Conservation (phyloP, 1,284 basidiomycete genomes). For the Vanrija sp. region DNA sequence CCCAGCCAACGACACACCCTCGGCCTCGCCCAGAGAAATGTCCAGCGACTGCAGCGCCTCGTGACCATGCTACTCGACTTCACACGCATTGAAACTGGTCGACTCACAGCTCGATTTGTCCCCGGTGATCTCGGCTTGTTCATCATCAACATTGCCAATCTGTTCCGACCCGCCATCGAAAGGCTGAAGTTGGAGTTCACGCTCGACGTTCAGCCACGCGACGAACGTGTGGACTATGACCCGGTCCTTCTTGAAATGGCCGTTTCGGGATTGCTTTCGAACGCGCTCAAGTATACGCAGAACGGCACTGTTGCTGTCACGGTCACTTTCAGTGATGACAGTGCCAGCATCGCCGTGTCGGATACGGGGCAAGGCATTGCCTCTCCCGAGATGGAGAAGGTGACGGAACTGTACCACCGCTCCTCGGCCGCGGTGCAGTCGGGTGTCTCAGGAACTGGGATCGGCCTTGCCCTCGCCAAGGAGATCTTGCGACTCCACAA, state of each 20-base stretch:
- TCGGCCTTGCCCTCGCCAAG: conserved; percentile 18
- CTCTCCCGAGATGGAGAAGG: conserved; percentile 5
- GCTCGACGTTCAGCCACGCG: not conserved
- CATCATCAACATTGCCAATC: conserved; percentile 40
- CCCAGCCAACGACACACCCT: conserved; percentile 17
- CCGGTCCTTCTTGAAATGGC: conserved; percentile 49
- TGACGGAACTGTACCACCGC: conserved; percentile 19
- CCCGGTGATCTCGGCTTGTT: conserved; percentile 42
- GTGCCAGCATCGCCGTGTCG: conserved; percentile 35
- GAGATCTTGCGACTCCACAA: conserved; percentile 50
- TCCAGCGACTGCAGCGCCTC: conserved; percentile 37
- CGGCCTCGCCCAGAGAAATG: conserved; percentile 38
- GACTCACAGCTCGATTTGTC: conserved; percentile 39
- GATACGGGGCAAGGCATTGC: conserved; percentile 51
- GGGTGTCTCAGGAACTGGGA: conserved; percentile 10
- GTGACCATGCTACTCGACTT: conserved; percentile 47
- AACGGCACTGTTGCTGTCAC: conserved; percentile 33
- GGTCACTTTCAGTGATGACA: conserved; percentile 23
- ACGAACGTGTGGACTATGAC: conserved; percentile 40
- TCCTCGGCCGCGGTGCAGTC: not conserved
- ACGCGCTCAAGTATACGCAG: conserved; percentile 46
- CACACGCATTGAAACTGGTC: conserved; percentile 42
- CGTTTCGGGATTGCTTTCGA: conserved; percentile 43
- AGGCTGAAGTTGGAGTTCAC: conserved; percentile 4
- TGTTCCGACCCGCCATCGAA: conserved; percentile 45